phyloP scores from a whole-genome alignment of 179 eudicot genomes.

The Beta corolliflora region DNA sequence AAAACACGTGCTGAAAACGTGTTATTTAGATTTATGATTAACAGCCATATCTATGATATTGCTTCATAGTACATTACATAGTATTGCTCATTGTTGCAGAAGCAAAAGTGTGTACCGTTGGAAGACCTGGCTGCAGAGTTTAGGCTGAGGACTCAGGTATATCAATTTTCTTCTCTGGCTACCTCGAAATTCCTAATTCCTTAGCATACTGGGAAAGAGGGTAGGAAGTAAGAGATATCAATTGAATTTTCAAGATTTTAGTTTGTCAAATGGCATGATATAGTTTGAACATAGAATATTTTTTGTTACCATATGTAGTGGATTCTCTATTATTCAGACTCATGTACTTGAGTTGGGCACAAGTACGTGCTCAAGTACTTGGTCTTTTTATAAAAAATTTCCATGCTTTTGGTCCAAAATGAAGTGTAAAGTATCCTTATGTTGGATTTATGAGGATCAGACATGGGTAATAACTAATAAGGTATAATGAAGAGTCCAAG shows the following conservation, averaged over 20 bases:
- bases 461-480: neutral
- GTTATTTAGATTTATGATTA: neutral
- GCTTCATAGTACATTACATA: constrained; percentile 6
- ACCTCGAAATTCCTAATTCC: neutral
- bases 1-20: neutral
- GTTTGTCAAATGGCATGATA: too few species aligned
- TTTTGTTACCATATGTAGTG: neutral
- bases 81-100: constrained; percentile 48
- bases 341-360: neutral
- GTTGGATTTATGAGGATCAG: neutral
- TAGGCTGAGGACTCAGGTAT: constrained; percentile 87
- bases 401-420: neutral
- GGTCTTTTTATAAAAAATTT: neutral
- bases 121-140: constrained; percentile 99
- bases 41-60: neutral
- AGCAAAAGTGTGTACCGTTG: constrained; percentile 86
- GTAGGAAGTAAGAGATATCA: neutral
- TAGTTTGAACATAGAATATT: neutral
- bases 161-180: neutral
- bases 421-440: neutral
- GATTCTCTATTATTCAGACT: neutral
- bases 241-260: neutral
- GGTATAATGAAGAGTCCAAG: neutral
- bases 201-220: neutral
- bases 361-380: neutral